Evolutionary conservation across 1,284 basidiomycete species (phyloP).

Genomic region (Mixia osmundae): DNA sequence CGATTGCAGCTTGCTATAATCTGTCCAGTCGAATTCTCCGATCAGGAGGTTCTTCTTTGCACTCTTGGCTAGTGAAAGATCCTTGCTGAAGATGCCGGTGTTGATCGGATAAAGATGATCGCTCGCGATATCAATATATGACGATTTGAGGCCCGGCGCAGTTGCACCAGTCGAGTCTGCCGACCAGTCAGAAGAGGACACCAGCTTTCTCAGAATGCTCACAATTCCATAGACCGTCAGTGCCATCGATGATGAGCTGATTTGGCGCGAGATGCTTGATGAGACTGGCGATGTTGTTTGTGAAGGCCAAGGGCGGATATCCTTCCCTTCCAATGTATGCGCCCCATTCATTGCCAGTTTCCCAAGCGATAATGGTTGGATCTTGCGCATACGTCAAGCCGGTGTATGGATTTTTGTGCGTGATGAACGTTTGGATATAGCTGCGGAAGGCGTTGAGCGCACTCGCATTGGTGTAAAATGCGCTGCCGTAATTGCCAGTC

Average conservation of each 20-base stretch:
- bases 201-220: no score
- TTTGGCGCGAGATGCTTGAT: constrained; percentile 21
- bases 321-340: no score
- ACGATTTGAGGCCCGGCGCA: no score
- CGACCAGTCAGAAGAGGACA: no score
- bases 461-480: constrained; percentile 8
- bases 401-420: neutral
- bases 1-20: neutral
- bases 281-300: constrained; percentile 18
- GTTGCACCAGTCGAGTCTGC: no score
- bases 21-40: constrained; percentile 1
- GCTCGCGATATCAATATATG: no score
- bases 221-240: no score
- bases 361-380: constrained; percentile 18
- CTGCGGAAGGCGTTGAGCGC: neutral
- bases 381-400: constrained; percentile 10
- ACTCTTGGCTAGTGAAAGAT: neutral
- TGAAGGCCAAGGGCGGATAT: constrained; percentile 20
- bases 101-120: no score
- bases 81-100: neutral
- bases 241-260: constrained; percentile 16
- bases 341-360: constrained; percentile 23
- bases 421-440: constrained; percentile 3
- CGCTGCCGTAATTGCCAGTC: constrained; percentile 4
- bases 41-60: constrained; percentile 1